phyloP scores from a whole-genome alignment of 1,139 yeast genomes.

The Yamadazyma membranifaciens region DNA sequence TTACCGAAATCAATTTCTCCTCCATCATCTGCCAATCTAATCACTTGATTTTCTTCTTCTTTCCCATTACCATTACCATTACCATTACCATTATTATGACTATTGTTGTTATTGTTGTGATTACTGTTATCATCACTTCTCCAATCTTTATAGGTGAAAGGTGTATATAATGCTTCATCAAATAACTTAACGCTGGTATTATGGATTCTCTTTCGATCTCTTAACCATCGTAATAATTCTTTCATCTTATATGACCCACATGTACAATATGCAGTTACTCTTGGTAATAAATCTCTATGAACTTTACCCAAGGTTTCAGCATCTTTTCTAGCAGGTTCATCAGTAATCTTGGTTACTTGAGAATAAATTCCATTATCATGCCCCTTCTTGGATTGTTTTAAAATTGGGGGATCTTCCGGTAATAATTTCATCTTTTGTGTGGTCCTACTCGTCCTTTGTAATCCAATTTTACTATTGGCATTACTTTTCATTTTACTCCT shows the following conservation, averaged over 20 bases:
- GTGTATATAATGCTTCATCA: slow-evolving; percentile 92
- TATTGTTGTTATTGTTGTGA: slow-evolving; percentile 18
- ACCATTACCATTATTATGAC: slow-evolving; percentile 20
- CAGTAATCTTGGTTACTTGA: slow-evolving; percentile 81
- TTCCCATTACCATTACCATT: slow-evolving; percentile 23
- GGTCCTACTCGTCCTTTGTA: slow-evolving; percentile 86
- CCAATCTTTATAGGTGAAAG: slow-evolving; percentile 83
- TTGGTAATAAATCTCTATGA: slow-evolving; percentile 77
- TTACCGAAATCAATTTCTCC: slow-evolving; percentile 86
- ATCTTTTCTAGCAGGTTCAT: slow-evolving; percentile 89
- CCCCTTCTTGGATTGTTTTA: slow-evolving; percentile 22
- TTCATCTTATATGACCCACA: slow-evolving; percentile 90
- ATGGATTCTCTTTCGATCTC: slow-evolving; percentile 70
- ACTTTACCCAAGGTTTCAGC: slow-evolving; percentile 92
- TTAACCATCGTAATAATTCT: slow-evolving; percentile 80
- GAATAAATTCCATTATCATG: slow-evolving; percentile 60
- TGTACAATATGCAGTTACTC: slow-evolving; percentile 95
- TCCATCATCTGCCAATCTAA: slow-evolving; percentile 86
- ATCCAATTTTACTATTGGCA: slow-evolving; percentile 50
- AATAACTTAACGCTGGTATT: slow-evolving; percentile 83
- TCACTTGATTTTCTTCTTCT: slow-evolving; percentile 41
- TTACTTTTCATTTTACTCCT: slow-evolving; percentile 7
- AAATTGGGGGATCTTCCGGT: slow-evolving; percentile 69
- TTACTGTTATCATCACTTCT: slow-evolving; percentile 41
- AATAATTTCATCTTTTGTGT: slow-evolving; percentile 82